Conservation (phyloP, 768 basidiomycete species). For the Tricholoma hemisulphureum region DNA sequence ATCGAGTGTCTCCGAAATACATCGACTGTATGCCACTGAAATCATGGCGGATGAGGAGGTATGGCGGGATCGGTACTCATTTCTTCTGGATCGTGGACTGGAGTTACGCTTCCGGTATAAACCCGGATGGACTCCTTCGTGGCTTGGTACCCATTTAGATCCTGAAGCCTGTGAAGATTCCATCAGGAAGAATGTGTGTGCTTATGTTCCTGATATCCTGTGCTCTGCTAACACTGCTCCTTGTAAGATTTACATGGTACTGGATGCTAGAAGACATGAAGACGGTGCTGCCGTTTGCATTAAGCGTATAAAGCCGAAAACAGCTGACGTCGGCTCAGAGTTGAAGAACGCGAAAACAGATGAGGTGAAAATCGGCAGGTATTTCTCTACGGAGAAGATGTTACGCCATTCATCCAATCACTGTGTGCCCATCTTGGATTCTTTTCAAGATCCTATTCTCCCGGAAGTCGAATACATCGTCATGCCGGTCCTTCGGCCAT, state of each 20-base stretch:
- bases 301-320: slow-evolving; percentile 24
- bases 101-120: slow-evolving; percentile 27
- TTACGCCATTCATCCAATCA: slow-evolving; percentile 12
- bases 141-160: slow-evolving; percentile 20
- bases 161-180: slow-evolving; percentile 21
- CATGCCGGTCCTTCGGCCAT: slow-evolving; percentile 38
- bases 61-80: slow-evolving; percentile 28
- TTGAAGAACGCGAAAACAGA: slow-evolving; percentile 10
- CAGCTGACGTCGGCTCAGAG: neutral
- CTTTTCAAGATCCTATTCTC: slow-evolving; percentile 11
- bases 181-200: slow-evolving; percentile 26
- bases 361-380: slow-evolving; percentile 22
- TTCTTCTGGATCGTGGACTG: slow-evolving; percentile 24
- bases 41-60: slow-evolving; percentile 15
- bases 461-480: slow-evolving; percentile 20
- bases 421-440: slow-evolving; percentile 19
- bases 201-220: neutral
- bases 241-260: slow-evolving; percentile 24
- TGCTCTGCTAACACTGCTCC: slow-evolving; percentile 1
- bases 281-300: slow-evolving; percentile 29
- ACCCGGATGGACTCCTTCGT: slow-evolving; percentile 23
- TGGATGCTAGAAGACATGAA: slow-evolving; percentile 24
- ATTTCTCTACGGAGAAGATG: slow-evolving; percentile 9
- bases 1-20: too few species aligned
- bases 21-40: neutral